These are phyloP conservation scores for Platanus orientalis DNA, from an alignment of 164 flowering plant genomes.

Conservation along the genomic window DNA sequence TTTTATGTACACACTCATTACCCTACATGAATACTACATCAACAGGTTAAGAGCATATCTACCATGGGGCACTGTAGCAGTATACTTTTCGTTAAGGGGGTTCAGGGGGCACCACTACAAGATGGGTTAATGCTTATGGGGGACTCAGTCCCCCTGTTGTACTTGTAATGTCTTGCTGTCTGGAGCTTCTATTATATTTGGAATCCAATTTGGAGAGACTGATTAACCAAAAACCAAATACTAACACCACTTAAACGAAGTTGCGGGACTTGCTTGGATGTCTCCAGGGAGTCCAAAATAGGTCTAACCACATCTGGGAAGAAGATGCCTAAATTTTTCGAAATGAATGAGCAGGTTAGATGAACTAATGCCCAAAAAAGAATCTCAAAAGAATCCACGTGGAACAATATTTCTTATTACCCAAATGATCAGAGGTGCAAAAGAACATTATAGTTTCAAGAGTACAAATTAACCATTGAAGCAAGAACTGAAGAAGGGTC, in stretches of 20 bases:
- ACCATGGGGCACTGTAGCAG: too few species aligned
- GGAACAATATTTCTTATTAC: background rate
- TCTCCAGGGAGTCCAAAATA: slow-evolving; percentile 68
- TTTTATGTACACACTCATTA: too few species aligned
- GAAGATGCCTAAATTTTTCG: slow-evolving; percentile 59
- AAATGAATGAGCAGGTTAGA: slow-evolving; percentile 5
- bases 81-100: too few species aligned
- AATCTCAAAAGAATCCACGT: background rate
- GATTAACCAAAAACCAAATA: slow-evolving; percentile 10
- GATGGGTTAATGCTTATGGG: background rate
- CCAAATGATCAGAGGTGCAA: too few species aligned
- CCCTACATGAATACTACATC: too few species aligned
- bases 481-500: too few species aligned
- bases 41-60: too few species aligned
- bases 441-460: too few species aligned
- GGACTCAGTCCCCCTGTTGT: background rate
- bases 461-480: too few species aligned
- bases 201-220: too few species aligned
- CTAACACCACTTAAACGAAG: slow-evolving; percentile 77
- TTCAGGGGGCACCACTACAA: background rate
- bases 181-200: too few species aligned
- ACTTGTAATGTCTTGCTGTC: too few species aligned
- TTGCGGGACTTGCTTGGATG: slow-evolving; percentile 69
- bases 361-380: background rate
- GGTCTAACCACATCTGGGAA: slow-evolving; percentile 98